phyloP scores from a whole-genome alignment of 2,329 filamentous ascomycete species.

The Aspergillus udagawae region DNA sequence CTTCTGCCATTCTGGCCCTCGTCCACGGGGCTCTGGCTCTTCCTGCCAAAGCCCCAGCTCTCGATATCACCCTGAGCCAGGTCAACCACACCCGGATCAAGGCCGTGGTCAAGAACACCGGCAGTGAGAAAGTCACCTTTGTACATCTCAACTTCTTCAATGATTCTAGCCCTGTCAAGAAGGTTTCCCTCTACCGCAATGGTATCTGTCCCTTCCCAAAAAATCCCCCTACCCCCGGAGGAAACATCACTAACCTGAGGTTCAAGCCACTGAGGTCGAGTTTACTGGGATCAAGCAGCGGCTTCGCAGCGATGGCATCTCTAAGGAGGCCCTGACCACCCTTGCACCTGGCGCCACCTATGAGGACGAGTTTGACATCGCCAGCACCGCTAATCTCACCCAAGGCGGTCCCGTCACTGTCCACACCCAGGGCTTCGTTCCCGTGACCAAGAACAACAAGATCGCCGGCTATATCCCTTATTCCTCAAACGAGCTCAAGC shows the following conservation, averaged over 20 bases:
- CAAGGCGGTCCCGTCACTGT: conserved; percentile 54
- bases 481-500: conserved; percentile 54
- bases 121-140: conserved; percentile 28
- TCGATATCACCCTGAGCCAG: conserved; percentile 30
- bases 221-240: no score
- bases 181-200: conserved; percentile 31
- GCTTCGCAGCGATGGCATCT: conserved; percentile 25
- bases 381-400: conserved; percentile 38
- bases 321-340: conserved; percentile 26
- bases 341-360: conserved; percentile 26
- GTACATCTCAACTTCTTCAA: conserved; percentile 36
- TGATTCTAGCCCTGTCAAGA: conserved; percentile 33
- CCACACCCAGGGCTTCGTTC: conserved; percentile 53
- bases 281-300: conserved; percentile 32
- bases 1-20: conserved; percentile 19
- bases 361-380: conserved; percentile 34
- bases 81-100: conserved; percentile 32
- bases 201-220: conserved; percentile 13
- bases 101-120: conserved; percentile 34
- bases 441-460: conserved; percentile 50
- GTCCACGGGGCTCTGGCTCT: conserved; percentile 16
- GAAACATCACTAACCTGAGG: conserved; percentile 6
- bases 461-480: conserved; percentile 55
- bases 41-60: conserved; percentile 15
- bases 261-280: conserved; percentile 23